Percentiles rank a stretch among this genome's conserved stretches.
These are phyloP conservation scores for Hura crepitans DNA, from an alignment of 441 rosid species.

Conservation along the genomic window DNA sequence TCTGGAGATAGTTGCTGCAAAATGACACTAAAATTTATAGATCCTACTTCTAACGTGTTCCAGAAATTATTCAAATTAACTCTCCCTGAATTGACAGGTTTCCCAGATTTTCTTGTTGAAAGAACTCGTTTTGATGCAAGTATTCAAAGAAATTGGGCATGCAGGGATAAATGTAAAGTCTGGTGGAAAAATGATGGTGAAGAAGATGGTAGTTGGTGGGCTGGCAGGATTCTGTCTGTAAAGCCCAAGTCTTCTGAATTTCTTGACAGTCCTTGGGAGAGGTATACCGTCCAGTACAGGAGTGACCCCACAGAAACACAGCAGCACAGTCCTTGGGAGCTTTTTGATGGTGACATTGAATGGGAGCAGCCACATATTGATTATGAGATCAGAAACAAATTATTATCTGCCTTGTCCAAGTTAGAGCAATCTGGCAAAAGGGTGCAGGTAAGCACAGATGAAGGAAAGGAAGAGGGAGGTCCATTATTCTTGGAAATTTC, in stretches of 20 bases:
- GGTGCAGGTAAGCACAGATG: conserved; percentile 43
- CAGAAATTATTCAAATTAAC: conserved; percentile 59
- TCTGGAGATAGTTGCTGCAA: conserved; percentile 99
- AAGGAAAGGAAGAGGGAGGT: not conserved
- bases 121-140: conserved; percentile 85
- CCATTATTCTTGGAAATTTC: not conserved
- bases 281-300: conserved; percentile 68
- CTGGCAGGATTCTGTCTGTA: conserved; percentile 69
- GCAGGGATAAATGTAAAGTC: conserved; percentile 89
- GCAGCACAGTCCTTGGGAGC: conserved; percentile 99
- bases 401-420: conserved; percentile 51
- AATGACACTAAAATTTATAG: conserved; percentile 76
- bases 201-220: conserved; percentile 97
- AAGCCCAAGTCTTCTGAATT: conserved; percentile 73
- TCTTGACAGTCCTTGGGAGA: conserved; percentile 98
- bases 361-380: conserved; percentile 79
- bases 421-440: conserved; percentile 58
- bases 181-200: conserved; percentile 96
- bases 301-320: conserved; percentile 71
- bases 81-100: conserved; percentile 73
- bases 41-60: conserved; percentile 58
- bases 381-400: conserved; percentile 44
- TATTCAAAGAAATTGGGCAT: conserved; percentile 69
- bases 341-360: conserved; percentile 65
- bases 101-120: conserved; percentile 96